Evolutionary conservation across 768 basidiomycete genomes (phyloP).

Genomic region (Pisolithus marmoratus): DNA sequence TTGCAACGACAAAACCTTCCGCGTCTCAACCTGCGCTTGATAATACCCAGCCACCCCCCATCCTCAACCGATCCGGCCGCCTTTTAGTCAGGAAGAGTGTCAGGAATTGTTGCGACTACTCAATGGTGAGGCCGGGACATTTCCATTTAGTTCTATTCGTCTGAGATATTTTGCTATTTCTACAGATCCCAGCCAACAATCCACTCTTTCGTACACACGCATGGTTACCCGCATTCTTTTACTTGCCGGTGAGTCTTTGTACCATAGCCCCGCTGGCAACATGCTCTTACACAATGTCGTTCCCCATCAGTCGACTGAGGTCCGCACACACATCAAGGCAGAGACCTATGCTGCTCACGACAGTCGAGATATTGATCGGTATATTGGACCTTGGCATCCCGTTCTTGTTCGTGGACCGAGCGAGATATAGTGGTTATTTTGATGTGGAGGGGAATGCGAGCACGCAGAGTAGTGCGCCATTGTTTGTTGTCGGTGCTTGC

Average conservation of each 20-base stretch:
- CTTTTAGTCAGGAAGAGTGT: slow-evolving; percentile 74
- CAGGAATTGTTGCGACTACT: slow-evolving; percentile 65
- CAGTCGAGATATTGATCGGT: slow-evolving; percentile 55
- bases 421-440: slow-evolving; percentile 37
- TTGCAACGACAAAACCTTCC: slow-evolving; percentile 15
- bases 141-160: not conserved
- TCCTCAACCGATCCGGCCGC: slow-evolving; percentile 49
- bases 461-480: slow-evolving; percentile 41
- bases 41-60: slow-evolving; percentile 34
- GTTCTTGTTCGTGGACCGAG: slow-evolving; percentile 61
- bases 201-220: slow-evolving; percentile 46
- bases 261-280: too few species aligned
- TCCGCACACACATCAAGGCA: slow-evolving; percentile 28
- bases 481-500: slow-evolving; percentile 61
- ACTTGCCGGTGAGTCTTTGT: slow-evolving; percentile 51
- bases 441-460: slow-evolving; percentile 52
- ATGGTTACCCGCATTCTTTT: slow-evolving; percentile 64
- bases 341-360: slow-evolving; percentile 40
- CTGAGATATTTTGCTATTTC: slow-evolving; percentile 1
- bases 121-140: slow-evolving; percentile 16
- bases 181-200: slow-evolving; percentile 17
- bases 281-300: too few species aligned
- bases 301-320: slow-evolving; percentile 53
- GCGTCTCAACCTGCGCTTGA: slow-evolving; percentile 6
- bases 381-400: slow-evolving; percentile 74